phyloP scores from a whole-genome alignment of 2,329 filamentous ascomycete genomes.

The Exophiala lecanii-corni region DNA sequence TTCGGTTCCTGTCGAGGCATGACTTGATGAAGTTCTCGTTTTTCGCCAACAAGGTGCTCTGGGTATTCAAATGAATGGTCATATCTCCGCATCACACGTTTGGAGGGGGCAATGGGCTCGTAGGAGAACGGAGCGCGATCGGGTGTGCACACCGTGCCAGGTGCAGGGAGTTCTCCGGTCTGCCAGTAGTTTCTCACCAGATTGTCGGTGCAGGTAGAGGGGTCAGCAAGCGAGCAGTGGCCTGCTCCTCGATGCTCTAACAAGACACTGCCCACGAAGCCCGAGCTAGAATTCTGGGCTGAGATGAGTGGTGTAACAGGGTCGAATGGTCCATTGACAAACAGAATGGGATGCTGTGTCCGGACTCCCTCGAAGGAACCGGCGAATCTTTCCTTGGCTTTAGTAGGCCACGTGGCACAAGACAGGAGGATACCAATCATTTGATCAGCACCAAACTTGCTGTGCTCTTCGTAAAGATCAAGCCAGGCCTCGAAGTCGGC shows the following conservation, averaged over 20 bases:
- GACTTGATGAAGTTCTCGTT: not conserved
- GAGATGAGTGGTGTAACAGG: conserved; percentile 26
- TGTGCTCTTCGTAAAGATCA: conserved; percentile 22
- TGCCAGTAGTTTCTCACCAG: conserved; percentile 31
- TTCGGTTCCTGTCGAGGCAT: not conserved
- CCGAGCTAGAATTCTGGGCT: conserved; percentile 26
- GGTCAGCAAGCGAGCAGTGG: conserved; percentile 25
- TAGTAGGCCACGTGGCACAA: conserved; percentile 20
- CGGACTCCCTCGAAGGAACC: conserved; percentile 24
- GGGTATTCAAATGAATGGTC: not conserved
- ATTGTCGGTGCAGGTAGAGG: conserved; percentile 31
- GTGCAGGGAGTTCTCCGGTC: conserved; percentile 32
- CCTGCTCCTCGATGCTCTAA: conserved; percentile 34
- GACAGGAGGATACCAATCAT: not conserved
- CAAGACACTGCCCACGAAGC: conserved; percentile 31
- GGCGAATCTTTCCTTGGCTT: conserved; percentile 24
- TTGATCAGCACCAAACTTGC: conserved; percentile 3
- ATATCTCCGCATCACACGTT: not conserved
- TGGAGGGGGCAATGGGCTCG: not conserved
- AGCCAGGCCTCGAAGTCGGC: conserved; percentile 19
- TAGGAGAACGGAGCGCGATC: conserved; percentile 5
- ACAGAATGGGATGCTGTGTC: conserved; percentile 26
- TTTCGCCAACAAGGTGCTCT: not conserved
- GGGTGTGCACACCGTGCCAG: conserved; percentile 31
- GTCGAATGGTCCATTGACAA: conserved; percentile 27